phyloP scores from a whole-genome alignment of 2,329 filamentous ascomycete genomes.

The Fusarium transvaalense region DNA sequence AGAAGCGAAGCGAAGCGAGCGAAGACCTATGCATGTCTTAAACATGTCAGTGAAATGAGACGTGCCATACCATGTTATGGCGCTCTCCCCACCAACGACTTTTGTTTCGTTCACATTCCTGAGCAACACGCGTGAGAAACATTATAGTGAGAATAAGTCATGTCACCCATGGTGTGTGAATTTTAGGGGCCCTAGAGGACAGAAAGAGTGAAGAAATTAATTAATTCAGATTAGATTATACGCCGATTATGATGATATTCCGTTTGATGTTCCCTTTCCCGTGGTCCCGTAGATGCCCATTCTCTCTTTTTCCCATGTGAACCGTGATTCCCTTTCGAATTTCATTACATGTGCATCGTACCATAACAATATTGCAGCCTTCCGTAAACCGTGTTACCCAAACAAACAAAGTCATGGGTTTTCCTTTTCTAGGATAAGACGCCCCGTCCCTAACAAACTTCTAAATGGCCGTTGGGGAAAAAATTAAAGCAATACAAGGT shows the following conservation, averaged over 20 bases:
- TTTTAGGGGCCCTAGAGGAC: constrained; percentile 6
- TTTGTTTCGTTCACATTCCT: constrained; percentile 38
- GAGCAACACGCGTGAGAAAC: neutral
- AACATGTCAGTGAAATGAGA: constrained; percentile 29
- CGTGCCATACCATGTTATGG: constrained; percentile 2
- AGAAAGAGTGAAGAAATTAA: neutral
- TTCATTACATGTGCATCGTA: constrained; percentile 25
- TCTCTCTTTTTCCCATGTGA: constrained; percentile 12
- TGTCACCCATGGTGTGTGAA: neutral
- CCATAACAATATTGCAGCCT: constrained; percentile 15
- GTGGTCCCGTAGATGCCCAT: constrained; percentile 26
- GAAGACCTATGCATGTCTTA: constrained; percentile 33
- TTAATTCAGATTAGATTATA: constrained; percentile 39
- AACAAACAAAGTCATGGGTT: constrained; percentile 15
- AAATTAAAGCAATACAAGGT: constrained; percentile 10
- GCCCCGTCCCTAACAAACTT: constrained; percentile 16
- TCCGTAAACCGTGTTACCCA: constrained; percentile 9
- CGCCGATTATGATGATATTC: constrained; percentile 35
- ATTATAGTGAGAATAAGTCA: neutral
- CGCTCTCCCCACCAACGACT: constrained; percentile 17
- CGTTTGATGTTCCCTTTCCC: constrained; percentile 18
- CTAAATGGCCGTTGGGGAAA: constrained; percentile 11
- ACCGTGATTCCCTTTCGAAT: constrained; percentile 10
- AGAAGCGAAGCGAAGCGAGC: constrained; percentile 17
- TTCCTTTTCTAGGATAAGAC: constrained; percentile 22